These are phyloP conservation scores for Viola odorata DNA, from an alignment of 345 rosid genomes.

Conservation along the genomic window DNA sequence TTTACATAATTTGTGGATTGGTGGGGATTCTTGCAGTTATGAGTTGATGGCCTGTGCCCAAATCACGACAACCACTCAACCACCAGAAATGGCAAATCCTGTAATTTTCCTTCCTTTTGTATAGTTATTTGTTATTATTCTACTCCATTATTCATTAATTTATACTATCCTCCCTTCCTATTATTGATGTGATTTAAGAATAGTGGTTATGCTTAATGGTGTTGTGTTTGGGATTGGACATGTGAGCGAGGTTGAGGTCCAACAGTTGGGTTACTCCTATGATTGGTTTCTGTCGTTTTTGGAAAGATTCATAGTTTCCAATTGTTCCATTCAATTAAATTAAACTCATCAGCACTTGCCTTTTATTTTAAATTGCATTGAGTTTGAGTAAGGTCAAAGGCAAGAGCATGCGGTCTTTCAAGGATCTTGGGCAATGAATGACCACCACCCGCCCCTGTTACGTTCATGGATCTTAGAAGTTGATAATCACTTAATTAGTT, in stretches of 20 bases:
- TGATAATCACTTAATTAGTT: too few species aligned
- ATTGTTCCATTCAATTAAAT: not conserved
- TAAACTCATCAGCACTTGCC: too few species aligned
- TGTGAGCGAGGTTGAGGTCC: constrained; percentile 24
- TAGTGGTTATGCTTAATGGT: constrained; percentile 11
- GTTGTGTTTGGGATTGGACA: constrained; percentile 5
- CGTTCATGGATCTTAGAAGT: too few species aligned
- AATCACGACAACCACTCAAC: constrained; percentile 36
- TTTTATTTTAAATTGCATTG: not conserved
- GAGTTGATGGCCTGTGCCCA: constrained; percentile 32
- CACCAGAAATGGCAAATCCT: constrained; percentile 19
- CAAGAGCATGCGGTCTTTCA: constrained; percentile 19
- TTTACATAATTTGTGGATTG: too few species aligned
- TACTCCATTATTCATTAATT: not conserved
- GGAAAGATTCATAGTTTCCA: constrained; percentile 16
- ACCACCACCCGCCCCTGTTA: too few species aligned
- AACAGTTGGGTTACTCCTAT: constrained; percentile 15
- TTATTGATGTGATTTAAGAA: constrained; percentile 22
- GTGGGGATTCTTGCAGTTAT: too few species aligned
- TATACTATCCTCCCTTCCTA: not conserved
- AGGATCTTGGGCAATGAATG: not conserved
- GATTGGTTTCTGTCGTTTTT: constrained; percentile 29
- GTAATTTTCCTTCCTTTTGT: constrained; percentile 13
- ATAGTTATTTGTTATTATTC: not conserved
- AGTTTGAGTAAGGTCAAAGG: constrained; percentile 23